phyloP scores from a whole-genome alignment of 306 rosid genomes.

The Citrullus amarus region DNA sequence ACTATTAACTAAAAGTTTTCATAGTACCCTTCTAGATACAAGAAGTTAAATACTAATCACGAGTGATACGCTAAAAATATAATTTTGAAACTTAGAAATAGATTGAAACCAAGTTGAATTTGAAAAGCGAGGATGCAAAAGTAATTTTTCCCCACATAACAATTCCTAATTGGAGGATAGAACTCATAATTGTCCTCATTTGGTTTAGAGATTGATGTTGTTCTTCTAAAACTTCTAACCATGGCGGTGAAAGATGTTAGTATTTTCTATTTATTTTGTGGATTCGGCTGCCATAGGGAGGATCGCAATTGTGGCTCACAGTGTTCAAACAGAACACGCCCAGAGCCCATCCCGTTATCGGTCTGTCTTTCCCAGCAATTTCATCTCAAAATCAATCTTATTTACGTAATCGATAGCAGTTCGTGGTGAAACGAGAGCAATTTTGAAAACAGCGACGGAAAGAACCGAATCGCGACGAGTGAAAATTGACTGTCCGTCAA shows the following conservation, averaged over 20 bases:
- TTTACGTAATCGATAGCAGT: not conserved
- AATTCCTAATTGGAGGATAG: too few species aligned
- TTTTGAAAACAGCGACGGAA: not conserved
- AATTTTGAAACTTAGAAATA: too few species aligned
- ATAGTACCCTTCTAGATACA: too few species aligned
- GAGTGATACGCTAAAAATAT: too few species aligned
- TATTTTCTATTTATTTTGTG: not conserved
- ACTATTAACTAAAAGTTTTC: too few species aligned
- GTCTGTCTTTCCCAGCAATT: not conserved
- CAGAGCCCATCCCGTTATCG: slow-evolving; percentile 7
- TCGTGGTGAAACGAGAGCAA: not conserved
- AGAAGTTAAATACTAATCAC: too few species aligned
- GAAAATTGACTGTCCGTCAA: not conserved
- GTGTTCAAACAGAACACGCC: not conserved
- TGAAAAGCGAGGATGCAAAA: too few species aligned
- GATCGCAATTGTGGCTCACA: not conserved
- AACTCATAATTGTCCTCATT: not conserved
- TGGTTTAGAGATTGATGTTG: not conserved
- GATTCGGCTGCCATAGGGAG: not conserved
- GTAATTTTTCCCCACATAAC: too few species aligned
- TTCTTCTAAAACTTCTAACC: not conserved
- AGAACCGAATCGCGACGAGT: not conserved
- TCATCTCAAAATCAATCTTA: not conserved
- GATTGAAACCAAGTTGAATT: too few species aligned
- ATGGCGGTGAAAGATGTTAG: not conserved